Conservation (phyloP, 768 basidiomycete genomes). For the Suillus weaverae region DNA sequence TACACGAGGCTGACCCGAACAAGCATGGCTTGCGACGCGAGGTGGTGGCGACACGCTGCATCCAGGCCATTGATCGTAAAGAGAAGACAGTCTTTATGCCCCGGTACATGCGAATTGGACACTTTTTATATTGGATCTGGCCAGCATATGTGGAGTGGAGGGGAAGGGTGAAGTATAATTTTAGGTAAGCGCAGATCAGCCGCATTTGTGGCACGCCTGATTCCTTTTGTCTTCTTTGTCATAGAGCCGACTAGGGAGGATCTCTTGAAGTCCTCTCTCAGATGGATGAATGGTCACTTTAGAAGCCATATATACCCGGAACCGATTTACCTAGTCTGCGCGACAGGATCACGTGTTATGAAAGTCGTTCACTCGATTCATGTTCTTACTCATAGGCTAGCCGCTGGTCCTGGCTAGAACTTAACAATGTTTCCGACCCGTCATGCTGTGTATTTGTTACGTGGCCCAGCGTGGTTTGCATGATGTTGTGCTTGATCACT, state of each 20-base stretch:
- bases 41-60: slow-evolving; percentile 58
- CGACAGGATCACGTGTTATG: neutral
- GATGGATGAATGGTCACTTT: neutral
- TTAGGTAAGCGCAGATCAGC: slow-evolving; percentile 21
- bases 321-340: neutral
- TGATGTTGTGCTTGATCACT: neutral
- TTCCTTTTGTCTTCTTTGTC: neutral
- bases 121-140: slow-evolving; percentile 65
- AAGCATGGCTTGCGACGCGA: slow-evolving; percentile 58
- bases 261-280: neutral
- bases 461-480: neutral
- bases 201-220: neutral
- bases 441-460: neutral
- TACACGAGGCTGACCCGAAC: slow-evolving; percentile 52
- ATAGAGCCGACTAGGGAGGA: slow-evolving; percentile 5
- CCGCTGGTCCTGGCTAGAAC: neutral
- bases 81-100: slow-evolving; percentile 66
- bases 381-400: neutral
- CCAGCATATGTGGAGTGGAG: slow-evolving; percentile 57
- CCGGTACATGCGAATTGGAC: slow-evolving; percentile 42
- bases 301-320: neutral
- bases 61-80: slow-evolving; percentile 57
- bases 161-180: slow-evolving; percentile 68
- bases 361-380: neutral
- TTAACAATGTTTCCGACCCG: neutral